A percentile compares a stretch with the other conserved stretches of the same genome.
Evolutionary conservation across 257 asterid species (phyloP).

Genomic region (Solanum raphanifolium): DNA sequence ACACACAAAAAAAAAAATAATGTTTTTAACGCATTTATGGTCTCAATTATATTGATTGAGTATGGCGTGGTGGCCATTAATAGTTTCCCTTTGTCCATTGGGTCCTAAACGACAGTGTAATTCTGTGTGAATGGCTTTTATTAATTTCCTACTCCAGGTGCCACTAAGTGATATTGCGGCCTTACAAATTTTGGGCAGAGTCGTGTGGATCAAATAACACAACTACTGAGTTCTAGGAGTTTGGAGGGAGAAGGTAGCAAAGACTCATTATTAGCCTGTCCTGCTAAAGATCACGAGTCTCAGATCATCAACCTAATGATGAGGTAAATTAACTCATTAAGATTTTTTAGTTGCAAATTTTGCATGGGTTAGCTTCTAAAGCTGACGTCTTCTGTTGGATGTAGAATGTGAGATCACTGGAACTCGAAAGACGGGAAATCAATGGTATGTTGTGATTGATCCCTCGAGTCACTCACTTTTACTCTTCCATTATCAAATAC

Average conservation of each 20-base stretch:
- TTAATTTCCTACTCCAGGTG: constrained; percentile 44
- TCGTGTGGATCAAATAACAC: constrained; percentile 75
- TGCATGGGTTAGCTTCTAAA: constrained; percentile 14
- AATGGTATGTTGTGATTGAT: constrained; percentile 44
- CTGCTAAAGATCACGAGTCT: constrained; percentile 13
- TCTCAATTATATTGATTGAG: constrained; percentile 14
- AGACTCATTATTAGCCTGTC: constrained; percentile 24
- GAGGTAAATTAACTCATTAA: constrained; percentile 34
- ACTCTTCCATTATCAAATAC: not conserved
- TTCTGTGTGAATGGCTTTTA: constrained; percentile 50
- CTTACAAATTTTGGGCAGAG: constrained; percentile 81
- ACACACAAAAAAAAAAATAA: too few species aligned
- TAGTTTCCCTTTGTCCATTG: constrained; percentile 19
- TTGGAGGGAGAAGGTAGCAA: constrained; percentile 36
- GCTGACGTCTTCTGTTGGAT: not conserved
- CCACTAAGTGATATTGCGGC: constrained; percentile 58
- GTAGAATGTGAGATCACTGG: constrained; percentile 50
- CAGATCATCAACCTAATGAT: constrained; percentile 39
- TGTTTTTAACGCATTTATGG: not conserved
- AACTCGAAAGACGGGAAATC: constrained; percentile 73
- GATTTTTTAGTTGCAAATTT: not conserved
- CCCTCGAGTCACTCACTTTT: not conserved
- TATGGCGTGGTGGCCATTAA: constrained; percentile 15
- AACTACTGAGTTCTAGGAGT: constrained; percentile 47
- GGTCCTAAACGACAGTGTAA: constrained; percentile 32